Conservation (phyloP, 106 monocot genomes). For the Triglochin maritima region DNA sequence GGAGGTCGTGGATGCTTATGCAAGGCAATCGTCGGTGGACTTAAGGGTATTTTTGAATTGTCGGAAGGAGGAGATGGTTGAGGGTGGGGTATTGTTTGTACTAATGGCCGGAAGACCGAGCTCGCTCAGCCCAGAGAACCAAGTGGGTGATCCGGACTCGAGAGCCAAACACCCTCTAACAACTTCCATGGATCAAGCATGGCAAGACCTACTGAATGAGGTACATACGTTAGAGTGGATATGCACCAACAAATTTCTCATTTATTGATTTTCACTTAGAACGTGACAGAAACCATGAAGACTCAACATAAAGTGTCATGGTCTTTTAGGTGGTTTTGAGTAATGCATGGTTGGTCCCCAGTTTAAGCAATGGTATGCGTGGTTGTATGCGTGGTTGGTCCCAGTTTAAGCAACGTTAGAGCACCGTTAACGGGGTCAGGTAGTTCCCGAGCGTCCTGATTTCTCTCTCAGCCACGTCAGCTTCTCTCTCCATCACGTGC, state of each 20-base stretch:
- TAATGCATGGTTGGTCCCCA: too few species aligned
- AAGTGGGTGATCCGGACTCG: constrained; percentile 51
- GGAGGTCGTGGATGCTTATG: constrained; percentile 44
- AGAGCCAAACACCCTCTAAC: constrained; percentile 60
- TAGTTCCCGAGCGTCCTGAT: too few species aligned
- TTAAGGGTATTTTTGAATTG: constrained; percentile 30
- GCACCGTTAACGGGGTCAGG: too few species aligned
- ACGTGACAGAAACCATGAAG: background rate
- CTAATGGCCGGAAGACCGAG: constrained; percentile 45
- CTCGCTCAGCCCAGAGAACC: constrained; percentile 31
- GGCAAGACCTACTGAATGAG: constrained; percentile 41
- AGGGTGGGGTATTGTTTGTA: constrained; percentile 37
- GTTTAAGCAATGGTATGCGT: background rate
- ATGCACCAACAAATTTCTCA: background rate
- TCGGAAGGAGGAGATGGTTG: constrained; percentile 31
- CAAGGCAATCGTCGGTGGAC: constrained; percentile 41
- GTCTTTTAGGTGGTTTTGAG: too few species aligned
- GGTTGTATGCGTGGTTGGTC: too few species aligned
- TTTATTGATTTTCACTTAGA: background rate
- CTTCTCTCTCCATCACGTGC: too few species aligned
- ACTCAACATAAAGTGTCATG: too few species aligned
- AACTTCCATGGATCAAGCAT: constrained; percentile 44
- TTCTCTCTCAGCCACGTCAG: too few species aligned
- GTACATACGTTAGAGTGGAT: constrained; percentile 9
- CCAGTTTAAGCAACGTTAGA: too few species aligned